These are phyloP conservation scores for Geotrichum ghanense DNA, from an alignment of 805 yeast species.

Conservation along the genomic window DNA sequence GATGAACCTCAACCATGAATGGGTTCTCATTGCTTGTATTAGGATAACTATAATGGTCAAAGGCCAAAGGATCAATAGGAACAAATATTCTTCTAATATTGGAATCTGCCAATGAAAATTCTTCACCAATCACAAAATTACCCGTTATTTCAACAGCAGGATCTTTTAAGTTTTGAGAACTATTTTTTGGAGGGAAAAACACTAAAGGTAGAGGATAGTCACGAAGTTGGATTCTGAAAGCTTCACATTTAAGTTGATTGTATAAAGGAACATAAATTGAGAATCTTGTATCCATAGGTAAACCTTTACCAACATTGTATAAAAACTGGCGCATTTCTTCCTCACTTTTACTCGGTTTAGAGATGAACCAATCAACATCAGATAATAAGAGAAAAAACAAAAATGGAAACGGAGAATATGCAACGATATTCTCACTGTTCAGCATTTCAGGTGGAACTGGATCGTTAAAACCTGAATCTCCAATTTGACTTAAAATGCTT, in stretches of 20 bases:
- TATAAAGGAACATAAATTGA: conserved; percentile 57
- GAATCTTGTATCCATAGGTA: conserved; percentile 59
- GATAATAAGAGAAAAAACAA: conserved; percentile 41
- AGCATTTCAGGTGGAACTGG: conserved; percentile 27
- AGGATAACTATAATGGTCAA: conserved; percentile 7
- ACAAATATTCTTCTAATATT: conserved; percentile 51
- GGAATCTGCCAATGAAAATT: conserved; percentile 36
- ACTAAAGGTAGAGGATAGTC: conserved; percentile 83
- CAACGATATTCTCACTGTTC: conserved; percentile 36
- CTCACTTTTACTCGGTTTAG: conserved; percentile 40
- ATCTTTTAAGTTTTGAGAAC: conserved; percentile 19
- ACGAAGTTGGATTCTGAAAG: conserved; percentile 57
- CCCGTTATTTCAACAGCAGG: conserved; percentile 38
- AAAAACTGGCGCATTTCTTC: conserved; percentile 50
- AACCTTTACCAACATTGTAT: conserved; percentile 67
- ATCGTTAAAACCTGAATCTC: conserved; percentile 20
- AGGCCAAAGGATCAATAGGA: conserved; percentile 40
- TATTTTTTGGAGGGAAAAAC: conserved; percentile 47
- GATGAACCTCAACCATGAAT: conserved; percentile 53
- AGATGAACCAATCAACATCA: conserved; percentile 37
- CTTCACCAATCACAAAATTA: conserved; percentile 59
- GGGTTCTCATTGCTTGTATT: conserved; percentile 29
- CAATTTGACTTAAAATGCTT: conserved; percentile 31
- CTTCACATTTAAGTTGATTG: conserved; percentile 45
- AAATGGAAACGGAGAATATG: conserved; percentile 37